Evolutionary conservation across 2,329 filamentous ascomycete species (phyloP), one percentile per base, ranked within the genome.

Genomic region (Cladobotryum protrusum): DNA sequence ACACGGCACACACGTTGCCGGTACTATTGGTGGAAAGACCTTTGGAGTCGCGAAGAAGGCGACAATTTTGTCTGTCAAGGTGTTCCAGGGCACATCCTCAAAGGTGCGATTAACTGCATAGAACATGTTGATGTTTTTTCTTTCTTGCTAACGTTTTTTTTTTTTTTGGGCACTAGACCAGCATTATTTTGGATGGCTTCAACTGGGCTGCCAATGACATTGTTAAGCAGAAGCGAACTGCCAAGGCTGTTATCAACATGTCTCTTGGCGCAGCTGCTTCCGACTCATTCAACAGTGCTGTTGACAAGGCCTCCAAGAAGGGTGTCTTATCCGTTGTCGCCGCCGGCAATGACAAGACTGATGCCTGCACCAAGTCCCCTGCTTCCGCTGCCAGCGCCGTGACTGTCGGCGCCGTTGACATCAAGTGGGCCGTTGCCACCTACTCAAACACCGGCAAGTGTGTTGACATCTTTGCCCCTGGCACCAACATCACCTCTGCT

Each of bases 301-400:
- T 80, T 40, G 63, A 70, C 34, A 64, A 64, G 42, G 74, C 76
- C 45, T 69, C 72, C 53, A 57, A 54, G 33, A 61, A 63, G 8
- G 77, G 77, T 32, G 66, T 82, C 47, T 67, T 78, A 43, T 69
- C 77, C 13, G 73, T 75, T 40, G 74, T 79, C 5, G 78, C 79
- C 3, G 78, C 79, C 9, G 79, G 79, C 8, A 81, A 81, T 59
- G 67, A 69, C 5, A 67, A 63, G n/a, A 29, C 51, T 13, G 52
- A 59, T 39, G 59, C 63, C 2, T 44, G 52, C 44, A 59, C 59
- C 49, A 43, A 43, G 8, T 66, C 66, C 8, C 66, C 66, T 14
- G 65, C 65, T 36, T 64, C 63, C 17, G 63, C 64, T 17, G 37
- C 61, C 36, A 57, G 51, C 37, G 65, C 64, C 37, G 53, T 67